Percentiles rank a stretch among this genome's conserved stretches.
These are phyloP conservation scores for Pleurotus tuoliensis DNA, from an alignment of 768 basidiomycete species.

Conservation along the genomic window DNA sequence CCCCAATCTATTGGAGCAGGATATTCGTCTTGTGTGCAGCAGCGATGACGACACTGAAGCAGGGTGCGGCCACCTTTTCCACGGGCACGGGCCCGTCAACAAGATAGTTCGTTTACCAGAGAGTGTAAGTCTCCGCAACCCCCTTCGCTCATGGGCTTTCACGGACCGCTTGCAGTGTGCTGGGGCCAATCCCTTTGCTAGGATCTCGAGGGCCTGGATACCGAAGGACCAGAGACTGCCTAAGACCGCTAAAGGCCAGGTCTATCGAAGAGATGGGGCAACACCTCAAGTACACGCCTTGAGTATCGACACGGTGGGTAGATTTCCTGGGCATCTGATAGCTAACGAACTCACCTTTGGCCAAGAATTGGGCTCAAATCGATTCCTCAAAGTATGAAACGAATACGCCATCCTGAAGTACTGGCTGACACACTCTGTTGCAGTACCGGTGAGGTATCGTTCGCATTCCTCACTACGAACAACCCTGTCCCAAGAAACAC, in stretches of 20 bases:
- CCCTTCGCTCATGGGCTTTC: constrained; percentile 19
- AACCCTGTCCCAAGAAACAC: not conserved
- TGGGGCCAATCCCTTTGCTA: constrained; percentile 34
- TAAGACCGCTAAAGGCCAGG: constrained; percentile 14
- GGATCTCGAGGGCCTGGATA: constrained; percentile 36
- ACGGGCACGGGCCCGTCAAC: constrained; percentile 33
- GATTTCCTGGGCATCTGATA: too few species aligned
- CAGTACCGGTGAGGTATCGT: not conserved
- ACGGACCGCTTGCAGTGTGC: constrained; percentile 23
- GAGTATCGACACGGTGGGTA: constrained; percentile 20
- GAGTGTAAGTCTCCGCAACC: constrained; percentile 29
- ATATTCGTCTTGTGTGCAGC: constrained; percentile 1
- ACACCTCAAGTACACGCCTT: constrained; percentile 28
- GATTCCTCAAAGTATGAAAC: constrained; percentile 15
- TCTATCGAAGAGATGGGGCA: constrained; percentile 21
- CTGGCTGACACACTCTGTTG: too few species aligned
- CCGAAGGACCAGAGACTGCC: constrained; percentile 43
- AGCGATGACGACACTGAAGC: constrained; percentile 11
- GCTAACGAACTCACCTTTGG: too few species aligned
- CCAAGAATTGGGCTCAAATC: constrained; percentile 23
- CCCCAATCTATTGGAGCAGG: not conserved
- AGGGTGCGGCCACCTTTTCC: constrained; percentile 37
- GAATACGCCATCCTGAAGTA: too few species aligned
- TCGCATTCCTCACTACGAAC: constrained; percentile 2
- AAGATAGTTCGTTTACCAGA: constrained; percentile 55